Percentiles rank a stretch among this genome's conserved stretches.
Evolutionary conservation across 2,329 filamentous ascomycete species (phyloP).

Genomic region (Pseudocercospora cruenta): DNA sequence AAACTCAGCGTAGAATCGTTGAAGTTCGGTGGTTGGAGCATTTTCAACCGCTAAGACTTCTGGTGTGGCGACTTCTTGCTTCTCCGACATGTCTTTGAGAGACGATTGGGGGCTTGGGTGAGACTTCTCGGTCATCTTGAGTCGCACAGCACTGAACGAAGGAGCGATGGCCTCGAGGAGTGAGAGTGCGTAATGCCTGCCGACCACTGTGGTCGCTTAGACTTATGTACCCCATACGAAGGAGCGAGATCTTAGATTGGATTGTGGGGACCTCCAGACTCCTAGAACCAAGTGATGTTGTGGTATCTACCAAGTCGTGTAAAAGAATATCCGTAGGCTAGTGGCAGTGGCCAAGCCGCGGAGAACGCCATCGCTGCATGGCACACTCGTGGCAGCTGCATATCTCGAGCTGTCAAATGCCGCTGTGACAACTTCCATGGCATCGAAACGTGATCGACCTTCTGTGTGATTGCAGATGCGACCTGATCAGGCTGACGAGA

Average conservation of each 20-base stretch:
- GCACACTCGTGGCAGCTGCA: no score
- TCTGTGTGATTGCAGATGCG: no score
- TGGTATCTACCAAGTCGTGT: background rate
- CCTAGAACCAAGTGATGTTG: background rate
- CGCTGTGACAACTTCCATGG: no score
- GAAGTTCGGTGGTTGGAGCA: background rate
- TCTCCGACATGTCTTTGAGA: background rate
- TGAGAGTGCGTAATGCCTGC: no score
- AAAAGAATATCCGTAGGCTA: background rate
- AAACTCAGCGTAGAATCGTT: background rate
- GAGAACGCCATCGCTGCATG: background rate
- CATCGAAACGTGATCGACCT: no score
- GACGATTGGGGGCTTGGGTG: background rate
- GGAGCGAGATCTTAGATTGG: background rate
- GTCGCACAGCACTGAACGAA: background rate
- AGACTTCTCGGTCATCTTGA: background rate
- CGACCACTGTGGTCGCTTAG: background rate
- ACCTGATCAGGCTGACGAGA: no score
- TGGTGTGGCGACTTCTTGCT: background rate
- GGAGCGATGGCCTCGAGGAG: background rate
- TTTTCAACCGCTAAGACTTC: background rate
- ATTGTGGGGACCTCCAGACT: background rate
- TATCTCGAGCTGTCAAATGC: no score
- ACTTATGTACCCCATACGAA: background rate
- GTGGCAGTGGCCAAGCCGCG: background rate